These are phyloP conservation scores for Conticribra guillardii DNA, from an alignment of 108 stramenopile species.

Conservation along the genomic window DNA sequence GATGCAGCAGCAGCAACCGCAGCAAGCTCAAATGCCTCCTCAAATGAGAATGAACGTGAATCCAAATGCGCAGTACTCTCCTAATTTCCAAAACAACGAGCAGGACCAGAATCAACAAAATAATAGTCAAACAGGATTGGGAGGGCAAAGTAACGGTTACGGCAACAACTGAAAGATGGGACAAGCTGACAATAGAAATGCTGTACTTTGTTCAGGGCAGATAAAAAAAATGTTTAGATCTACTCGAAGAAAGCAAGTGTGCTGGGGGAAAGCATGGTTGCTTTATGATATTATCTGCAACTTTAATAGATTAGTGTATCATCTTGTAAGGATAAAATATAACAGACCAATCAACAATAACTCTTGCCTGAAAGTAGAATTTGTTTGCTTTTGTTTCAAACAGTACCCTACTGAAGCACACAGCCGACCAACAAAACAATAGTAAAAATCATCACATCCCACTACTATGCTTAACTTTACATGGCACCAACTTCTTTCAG, in stretches of 20 bases:
- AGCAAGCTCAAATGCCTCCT: conserved; percentile 1
- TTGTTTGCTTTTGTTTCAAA: too few species aligned
- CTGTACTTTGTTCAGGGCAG: too few species aligned
- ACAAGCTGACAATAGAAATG: too few species aligned
- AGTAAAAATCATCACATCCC: too few species aligned
- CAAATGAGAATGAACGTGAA: background rate
- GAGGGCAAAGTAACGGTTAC: background rate
- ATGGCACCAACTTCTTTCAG: conserved; percentile 59
- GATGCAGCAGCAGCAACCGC: conserved; percentile 2
- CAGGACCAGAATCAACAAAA: background rate
- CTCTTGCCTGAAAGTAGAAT: too few species aligned
- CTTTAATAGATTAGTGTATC: too few species aligned
- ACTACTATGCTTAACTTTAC: conserved; percentile 7
- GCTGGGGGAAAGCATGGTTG: too few species aligned
- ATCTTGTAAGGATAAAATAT: too few species aligned
- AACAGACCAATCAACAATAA: too few species aligned
- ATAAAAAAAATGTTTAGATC: too few species aligned
- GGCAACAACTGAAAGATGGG: background rate
- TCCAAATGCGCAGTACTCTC: background rate
- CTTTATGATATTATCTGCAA: too few species aligned
- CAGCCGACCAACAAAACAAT: background rate
- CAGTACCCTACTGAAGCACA: background rate
- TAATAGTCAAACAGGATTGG: background rate
- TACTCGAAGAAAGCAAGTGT: too few species aligned
- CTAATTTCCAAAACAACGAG: background rate